phyloP scores from a whole-genome alignment of 192 early-diverging fungal genomes.

The Chytriomyces hyalinus region DNA sequence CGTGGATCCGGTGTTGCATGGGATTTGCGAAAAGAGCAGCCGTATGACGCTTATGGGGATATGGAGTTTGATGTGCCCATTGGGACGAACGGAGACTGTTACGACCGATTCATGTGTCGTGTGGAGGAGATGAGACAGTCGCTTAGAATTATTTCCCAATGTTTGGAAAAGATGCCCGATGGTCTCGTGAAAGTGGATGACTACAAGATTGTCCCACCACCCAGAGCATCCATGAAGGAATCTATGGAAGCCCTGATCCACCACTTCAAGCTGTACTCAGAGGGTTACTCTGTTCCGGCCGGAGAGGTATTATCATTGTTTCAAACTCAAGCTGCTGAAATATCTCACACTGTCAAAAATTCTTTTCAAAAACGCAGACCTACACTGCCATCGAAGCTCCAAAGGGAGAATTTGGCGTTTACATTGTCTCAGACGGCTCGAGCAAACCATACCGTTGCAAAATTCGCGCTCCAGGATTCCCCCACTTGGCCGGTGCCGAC shows the following conservation, averaged over 20 bases:
- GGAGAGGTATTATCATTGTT: constrained; percentile 69
- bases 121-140: constrained; percentile 99
- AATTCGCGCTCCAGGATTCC: constrained; percentile 95
- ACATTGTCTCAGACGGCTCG: constrained; percentile 90
- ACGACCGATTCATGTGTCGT: constrained; percentile 94
- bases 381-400: constrained; percentile 98
- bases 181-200: constrained; percentile 96
- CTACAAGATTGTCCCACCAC: constrained; percentile 94
- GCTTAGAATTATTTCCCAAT: constrained; percentile 93
- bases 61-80: constrained; percentile 98
- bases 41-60: constrained; percentile 94
- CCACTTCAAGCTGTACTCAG: constrained; percentile 99
- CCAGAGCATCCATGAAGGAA: constrained; percentile 94
- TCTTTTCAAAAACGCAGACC: constrained; percentile 51
- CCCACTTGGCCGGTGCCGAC: constrained; percentile 88
- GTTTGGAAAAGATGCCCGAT: constrained; percentile 93
- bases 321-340: neutral
- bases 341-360: neutral
- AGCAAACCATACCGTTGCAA: constrained; percentile 98
- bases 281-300: constrained; percentile 96
- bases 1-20: constrained; percentile 91
- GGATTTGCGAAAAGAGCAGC: constrained; percentile 91
- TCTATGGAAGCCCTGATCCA: constrained; percentile 99
- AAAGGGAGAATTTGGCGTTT: constrained; percentile 98
- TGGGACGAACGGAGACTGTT: constrained; percentile 93